Base-by-base conservation (phyloP, 208 protist genomes). In the Trypanosoma caninum region DNA sequence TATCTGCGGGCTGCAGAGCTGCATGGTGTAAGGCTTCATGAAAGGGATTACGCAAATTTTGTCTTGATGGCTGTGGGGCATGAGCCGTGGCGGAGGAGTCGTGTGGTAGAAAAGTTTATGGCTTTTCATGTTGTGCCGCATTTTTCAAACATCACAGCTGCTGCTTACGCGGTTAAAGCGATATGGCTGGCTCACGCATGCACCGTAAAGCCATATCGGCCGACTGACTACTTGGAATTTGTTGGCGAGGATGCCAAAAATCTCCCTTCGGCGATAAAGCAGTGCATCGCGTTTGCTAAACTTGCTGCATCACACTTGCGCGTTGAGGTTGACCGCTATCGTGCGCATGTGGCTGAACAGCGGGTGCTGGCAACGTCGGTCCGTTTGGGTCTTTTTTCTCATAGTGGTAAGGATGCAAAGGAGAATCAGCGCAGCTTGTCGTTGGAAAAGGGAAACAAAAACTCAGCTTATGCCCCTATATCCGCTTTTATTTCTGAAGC, bases 141-240 rank as follows among this genome's bases (percentile, higher is more conserved):
- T n/a, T 34, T 90, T 52, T 53, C 53, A 6, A 16, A 31, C 11
- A 58, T 38, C 20, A 71, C 53, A 0, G 62, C 70, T 37, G 51
- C 59, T 41, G 53, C 58, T 3, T 71, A 66, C 45, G 79, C 77
- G 1, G 53, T 65, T 11, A 44, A 55, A 16, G 59, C 70, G 1
- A 44, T 85, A 27, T 93, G 81, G 76, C 51, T 82, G 0, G 58
- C 61, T 7, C 74, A 93, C 60, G 69, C 85, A 22, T 84, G 79
- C 58, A 45, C 25, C 5, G 52, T 89, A 4, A 87, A 84, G 38
- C 62, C 65, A 25, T 45, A 65, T 11, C 66, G 75, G 10, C 74
- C 80, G 0, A 80, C 82, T 18, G 65, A 75, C 18, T 93, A 80
- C 55, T 42, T 84, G 30, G 30, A 51, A 18, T 47, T 86, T 38